Percentiles rank a stretch among this genome's conserved stretches.
phyloP scores from a whole-genome alignment of 495 filamentous ascomycete genomes.

The Hypoxylon crocopeplum region DNA sequence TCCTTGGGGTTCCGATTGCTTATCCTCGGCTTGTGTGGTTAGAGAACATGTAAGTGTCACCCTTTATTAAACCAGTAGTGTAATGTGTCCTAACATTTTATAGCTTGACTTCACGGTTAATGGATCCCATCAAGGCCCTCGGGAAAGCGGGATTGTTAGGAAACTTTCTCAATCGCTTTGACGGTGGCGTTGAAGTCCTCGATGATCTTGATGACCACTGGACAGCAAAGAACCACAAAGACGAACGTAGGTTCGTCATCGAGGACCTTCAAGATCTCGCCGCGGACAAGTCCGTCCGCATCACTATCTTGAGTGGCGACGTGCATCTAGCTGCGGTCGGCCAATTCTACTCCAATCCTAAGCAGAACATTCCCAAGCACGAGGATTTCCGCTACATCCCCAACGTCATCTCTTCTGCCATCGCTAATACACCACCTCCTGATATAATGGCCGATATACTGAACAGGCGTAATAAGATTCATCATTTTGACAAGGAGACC shows the following conservation, averaged over 20 bases:
- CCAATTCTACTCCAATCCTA: slow-evolving; percentile 91
- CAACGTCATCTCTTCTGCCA: slow-evolving; percentile 83
- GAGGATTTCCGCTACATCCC: slow-evolving; percentile 94
- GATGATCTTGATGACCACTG: slow-evolving; percentile 96
- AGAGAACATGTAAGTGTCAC: slow-evolving; percentile 66
- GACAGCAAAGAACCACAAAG: slow-evolving; percentile 93
- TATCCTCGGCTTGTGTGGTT: slow-evolving; percentile 86
- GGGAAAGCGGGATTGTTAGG: slow-evolving; percentile 83
- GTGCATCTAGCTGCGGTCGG: slow-evolving; percentile 93
- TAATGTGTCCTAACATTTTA: slow-evolving; percentile 13
- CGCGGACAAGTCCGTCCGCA: slow-evolving; percentile 85
- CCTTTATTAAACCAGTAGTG: neutral
- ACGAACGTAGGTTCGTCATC: slow-evolving; percentile 83
- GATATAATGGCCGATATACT: slow-evolving; percentile 89
- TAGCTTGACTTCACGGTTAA: slow-evolving; percentile 80
- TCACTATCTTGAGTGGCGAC: slow-evolving; percentile 89
- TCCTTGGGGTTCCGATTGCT: slow-evolving; percentile 86
- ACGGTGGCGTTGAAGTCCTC: slow-evolving; percentile 90
- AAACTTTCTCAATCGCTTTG: slow-evolving; percentile 82
- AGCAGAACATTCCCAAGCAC: slow-evolving; percentile 77
- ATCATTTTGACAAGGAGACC: slow-evolving; percentile 83
- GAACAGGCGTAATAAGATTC: slow-evolving; percentile 91
- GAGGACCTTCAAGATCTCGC: slow-evolving; percentile 90
- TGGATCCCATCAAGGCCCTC: slow-evolving; percentile 88
- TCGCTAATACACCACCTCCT: slow-evolving; percentile 86